phyloP scores from a whole-genome alignment of 2,329 filamentous ascomycete genomes.

The Lasiodiplodia citricola region DNA sequence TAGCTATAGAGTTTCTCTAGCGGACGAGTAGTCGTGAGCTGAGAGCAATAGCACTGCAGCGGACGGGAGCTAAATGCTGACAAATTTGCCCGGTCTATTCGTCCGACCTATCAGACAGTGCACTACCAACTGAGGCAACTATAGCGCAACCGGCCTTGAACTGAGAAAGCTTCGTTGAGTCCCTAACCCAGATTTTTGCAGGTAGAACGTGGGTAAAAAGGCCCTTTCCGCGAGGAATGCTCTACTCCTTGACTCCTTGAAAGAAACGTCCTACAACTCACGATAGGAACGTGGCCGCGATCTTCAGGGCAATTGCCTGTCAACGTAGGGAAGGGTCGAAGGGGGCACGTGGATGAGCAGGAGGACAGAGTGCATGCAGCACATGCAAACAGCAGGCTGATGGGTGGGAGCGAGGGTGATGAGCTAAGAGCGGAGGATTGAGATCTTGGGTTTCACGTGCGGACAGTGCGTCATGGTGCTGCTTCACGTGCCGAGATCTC shows the following conservation, averaged over 20 bases:
- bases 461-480: not conserved
- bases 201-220: not conserved
- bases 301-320: slow-evolving; percentile 5
- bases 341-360: not conserved
- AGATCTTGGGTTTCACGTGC: not conserved
- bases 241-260: slow-evolving; percentile 7
- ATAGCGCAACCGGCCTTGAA: not conserved
- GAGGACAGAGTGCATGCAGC: not conserved
- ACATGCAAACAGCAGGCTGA: not conserved
- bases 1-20: no score
- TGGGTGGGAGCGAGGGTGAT: not conserved
- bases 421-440: not conserved
- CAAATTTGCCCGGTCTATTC: not conserved
- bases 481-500: not conserved
- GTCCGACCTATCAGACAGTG: not conserved
- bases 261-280: not conserved
- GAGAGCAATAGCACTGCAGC: not conserved
- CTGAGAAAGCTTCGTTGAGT: not conserved
- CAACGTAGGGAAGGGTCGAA: not conserved
- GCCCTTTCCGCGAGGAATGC: not conserved
- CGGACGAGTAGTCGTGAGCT: no score
- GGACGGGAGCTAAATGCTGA: not conserved
- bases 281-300: not conserved
- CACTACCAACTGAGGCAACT: not conserved
- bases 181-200: not conserved